Percentiles rank a stretch among this genome's conserved stretches.
Conservation (phyloP, 148 eudicot species). For the Rhododendron molle region DNA sequence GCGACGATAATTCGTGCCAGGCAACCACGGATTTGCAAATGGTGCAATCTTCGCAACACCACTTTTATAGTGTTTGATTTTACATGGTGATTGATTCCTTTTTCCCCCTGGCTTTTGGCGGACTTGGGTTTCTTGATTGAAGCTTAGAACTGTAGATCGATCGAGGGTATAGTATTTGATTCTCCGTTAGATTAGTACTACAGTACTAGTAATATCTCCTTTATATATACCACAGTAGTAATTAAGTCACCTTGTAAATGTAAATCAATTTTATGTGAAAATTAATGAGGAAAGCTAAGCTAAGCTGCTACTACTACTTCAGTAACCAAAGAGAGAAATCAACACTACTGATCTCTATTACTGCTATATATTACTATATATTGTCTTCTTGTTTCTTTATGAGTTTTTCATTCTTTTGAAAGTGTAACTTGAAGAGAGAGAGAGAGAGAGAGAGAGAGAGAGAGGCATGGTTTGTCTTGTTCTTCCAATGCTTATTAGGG, state of each 20-base stretch:
- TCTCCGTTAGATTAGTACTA: not conserved
- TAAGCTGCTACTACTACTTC: not conserved
- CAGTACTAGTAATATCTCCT: not conserved
- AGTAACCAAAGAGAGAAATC: not conserved
- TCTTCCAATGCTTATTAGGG: not conserved
- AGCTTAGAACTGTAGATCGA: not conserved
- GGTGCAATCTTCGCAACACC: constrained; percentile 67
- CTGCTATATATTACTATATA: too few relatives aligned
- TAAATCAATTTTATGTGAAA: constrained; percentile 15
- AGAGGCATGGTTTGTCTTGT: not conserved
- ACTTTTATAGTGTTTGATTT: constrained; percentile 23
- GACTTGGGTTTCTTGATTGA: not conserved
- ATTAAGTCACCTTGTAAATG: constrained; percentile 17
- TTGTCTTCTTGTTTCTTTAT: not conserved
- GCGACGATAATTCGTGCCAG: constrained; percentile 70
- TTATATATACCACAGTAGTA: not conserved
- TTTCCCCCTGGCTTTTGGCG: not conserved
- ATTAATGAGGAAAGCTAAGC: not conserved
- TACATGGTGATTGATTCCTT: not conserved
- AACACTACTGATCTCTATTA: not conserved
- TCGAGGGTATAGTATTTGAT: not conserved
- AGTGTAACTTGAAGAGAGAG: not conserved
- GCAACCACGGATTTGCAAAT: constrained; percentile 57
- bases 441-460: not conserved
- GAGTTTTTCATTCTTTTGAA: not conserved